Base-by-base conservation (phyloP, 2,329 filamentous ascomycete species). In the Bipolaris gigantea region DNA sequence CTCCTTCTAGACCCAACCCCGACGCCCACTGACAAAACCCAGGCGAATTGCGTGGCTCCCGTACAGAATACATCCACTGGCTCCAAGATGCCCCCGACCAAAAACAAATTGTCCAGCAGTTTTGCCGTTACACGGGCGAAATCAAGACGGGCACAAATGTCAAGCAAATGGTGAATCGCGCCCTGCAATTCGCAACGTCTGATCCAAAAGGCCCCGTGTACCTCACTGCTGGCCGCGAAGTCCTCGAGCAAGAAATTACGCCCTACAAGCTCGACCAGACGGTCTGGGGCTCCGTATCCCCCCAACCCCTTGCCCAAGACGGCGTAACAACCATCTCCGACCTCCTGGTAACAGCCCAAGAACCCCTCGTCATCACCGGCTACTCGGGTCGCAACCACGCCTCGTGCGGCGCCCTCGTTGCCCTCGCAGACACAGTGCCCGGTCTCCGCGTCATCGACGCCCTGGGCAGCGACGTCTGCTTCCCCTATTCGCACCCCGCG, bases 41-140 rank as follows among this genome's bases (percentile, higher is more conserved):
- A 40, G 38, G 89, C n/a, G 89, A 92, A 73, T 84, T 89, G 76
- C 81, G 87, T 1, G 89, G 89, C n/a, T 74, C 71, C 60, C 62
- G 89, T 48, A 92, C 89, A 1, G 90, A 93, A 74, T 92, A 90
- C 71, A 92, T 92, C 62, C 89, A 93, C 72, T 93, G 89, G 89
- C 87, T 92, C 30, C 89, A 93, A 67, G 88, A 93, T 72, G 87
- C 91, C 2, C 89, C 88, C 0, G 89, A 93, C 66, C 90, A 93
- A 73, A 90, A 88, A 71, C 83, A 86, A 65, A 92, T 96, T 54
- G 79, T 96, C 3, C 79, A 84, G 0, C 91, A 96, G 76, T 96
- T 96, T 73, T 95, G 92, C 71, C 83, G 91, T 8, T 96, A 94
- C 68, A 78, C 87, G 0, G 90, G 82, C 3, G 91, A 96, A 77